Evolutionary conservation across 345 rosid species (phyloP).

Genomic region (Odontarrhena argentea): DNA sequence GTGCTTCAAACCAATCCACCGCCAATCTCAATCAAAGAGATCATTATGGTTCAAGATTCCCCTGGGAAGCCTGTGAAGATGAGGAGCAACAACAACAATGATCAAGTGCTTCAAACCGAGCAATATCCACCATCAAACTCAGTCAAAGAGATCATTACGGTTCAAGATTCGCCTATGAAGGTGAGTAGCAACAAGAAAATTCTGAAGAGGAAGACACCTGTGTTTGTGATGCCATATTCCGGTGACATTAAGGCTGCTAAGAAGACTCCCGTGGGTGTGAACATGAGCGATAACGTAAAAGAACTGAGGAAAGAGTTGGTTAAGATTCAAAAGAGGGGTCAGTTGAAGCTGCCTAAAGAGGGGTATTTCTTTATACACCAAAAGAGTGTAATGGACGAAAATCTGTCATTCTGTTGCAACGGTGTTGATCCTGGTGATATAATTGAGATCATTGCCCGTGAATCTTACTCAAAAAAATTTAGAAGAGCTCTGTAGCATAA

Average conservation of each 20-base stretch:
- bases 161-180: constrained; percentile 15
- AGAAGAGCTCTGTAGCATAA: no score
- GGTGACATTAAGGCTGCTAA: constrained; percentile 42
- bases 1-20: neutral
- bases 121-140: constrained; percentile 37
- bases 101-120: constrained; percentile 36
- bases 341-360: constrained; percentile 63
- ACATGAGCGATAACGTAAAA: constrained; percentile 56
- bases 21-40: constrained; percentile 6
- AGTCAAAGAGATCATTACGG: constrained; percentile 44
- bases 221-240: constrained; percentile 59
- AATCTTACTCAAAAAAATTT: no score
- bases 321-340: constrained; percentile 52
- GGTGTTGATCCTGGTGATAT: constrained; percentile 64
- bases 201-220: constrained; percentile 46
- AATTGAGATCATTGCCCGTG: constrained; percentile 54
- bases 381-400: constrained; percentile 79
- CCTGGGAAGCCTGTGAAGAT: neutral
- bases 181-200: neutral
- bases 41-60: constrained; percentile 37
- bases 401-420: constrained; percentile 72
- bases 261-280: constrained; percentile 63
- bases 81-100: neutral
- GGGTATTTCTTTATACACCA: constrained; percentile 70
- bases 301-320: constrained; percentile 67